Conservation (phyloP, 2,329 filamentous ascomycete genomes). For the Beauveria pseudobassiana region DNA sequence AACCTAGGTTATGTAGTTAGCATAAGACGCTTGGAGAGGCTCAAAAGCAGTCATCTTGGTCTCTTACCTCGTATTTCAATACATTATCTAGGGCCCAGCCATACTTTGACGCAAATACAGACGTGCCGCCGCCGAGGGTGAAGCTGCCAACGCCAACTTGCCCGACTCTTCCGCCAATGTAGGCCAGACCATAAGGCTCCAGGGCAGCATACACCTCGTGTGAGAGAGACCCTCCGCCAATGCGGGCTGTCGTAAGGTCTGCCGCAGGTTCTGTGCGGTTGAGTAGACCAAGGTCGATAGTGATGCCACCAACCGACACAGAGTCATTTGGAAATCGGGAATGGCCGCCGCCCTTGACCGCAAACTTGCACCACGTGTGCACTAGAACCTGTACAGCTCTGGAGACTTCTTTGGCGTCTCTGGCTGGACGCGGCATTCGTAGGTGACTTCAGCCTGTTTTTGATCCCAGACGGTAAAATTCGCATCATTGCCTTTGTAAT, state of each 20-base stretch:
- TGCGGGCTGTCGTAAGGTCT: background rate
- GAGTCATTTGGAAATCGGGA: slow-evolving; percentile 16
- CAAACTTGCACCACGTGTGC: background rate
- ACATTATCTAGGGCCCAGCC: slow-evolving; percentile 20
- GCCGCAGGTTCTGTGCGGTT: slow-evolving; percentile 14
- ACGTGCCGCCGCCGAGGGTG: slow-evolving; percentile 20
- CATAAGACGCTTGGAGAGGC: background rate
- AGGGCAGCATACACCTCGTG: slow-evolving; percentile 20
- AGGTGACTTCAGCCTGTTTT: background rate
- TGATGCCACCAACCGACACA: slow-evolving; percentile 24
- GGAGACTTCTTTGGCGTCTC: background rate
- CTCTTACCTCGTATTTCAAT: slow-evolving; percentile 12
- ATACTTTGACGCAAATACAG: slow-evolving; percentile 23
- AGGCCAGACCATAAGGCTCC: slow-evolving; percentile 14
- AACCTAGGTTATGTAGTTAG: background rate
- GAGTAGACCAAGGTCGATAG: slow-evolving; percentile 23
- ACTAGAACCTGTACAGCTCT: background rate
- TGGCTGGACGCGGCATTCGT: background rate
- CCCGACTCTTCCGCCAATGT: slow-evolving; percentile 12
- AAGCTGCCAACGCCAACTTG: slow-evolving; percentile 14
- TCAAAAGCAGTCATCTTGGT: background rate
- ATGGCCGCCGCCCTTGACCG: background rate
- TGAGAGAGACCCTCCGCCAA: background rate
- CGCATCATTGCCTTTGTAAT: background rate
- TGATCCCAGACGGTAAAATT: background rate